A percentile compares a stretch with the other conserved stretches of the same genome.
phyloP scores from a whole-genome alignment of 768 basidiomycete species.

The Podaxis pistillaris region DNA sequence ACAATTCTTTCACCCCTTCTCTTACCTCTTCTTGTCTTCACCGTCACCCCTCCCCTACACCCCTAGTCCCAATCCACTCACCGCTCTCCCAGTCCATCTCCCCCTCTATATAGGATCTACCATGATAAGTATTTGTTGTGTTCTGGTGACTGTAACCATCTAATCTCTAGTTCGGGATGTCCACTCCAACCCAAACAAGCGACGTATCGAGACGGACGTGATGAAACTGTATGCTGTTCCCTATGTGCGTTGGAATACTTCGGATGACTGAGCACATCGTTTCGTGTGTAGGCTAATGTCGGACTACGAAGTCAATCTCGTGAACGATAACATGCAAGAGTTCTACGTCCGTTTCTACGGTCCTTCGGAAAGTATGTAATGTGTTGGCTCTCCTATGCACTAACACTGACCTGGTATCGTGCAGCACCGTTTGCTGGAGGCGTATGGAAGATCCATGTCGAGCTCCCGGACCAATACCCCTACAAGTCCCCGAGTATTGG shows the following conservation, averaged over 20 bases:
- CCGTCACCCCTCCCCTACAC: not conserved
- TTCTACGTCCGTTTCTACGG: conserved; percentile 97
- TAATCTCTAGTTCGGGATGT: conserved; percentile 25
- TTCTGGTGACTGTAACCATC: not conserved
- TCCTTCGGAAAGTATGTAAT: conserved; percentile 86
- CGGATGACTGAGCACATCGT: conserved; percentile 1
- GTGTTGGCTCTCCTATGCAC: not conserved
- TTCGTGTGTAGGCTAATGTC: conserved; percentile 79
- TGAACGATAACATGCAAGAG: conserved; percentile 99
- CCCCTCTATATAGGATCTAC: not conserved
- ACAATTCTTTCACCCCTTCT: not conserved
- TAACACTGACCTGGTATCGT: conserved; percentile 9
- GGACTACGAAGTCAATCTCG: conserved; percentile 95
- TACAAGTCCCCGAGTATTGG: conserved; percentile 99
- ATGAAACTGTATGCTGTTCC: conserved; percentile 87
- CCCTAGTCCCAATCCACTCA: not conserved
- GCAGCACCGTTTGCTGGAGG: conserved; percentile 96
- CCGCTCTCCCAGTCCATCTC: not conserved
- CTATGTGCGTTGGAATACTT: not conserved
- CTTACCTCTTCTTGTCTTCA: not conserved
- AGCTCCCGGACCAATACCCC: conserved; percentile 97
- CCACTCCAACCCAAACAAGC: conserved; percentile 81
- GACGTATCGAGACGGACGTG: conserved; percentile 97
- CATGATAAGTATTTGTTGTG: conserved; percentile 18
- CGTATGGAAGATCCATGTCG: conserved; percentile 99